Base-by-base conservation (phyloP, 441 rosid genomes). In the Flueggea neowawraea region DNA sequence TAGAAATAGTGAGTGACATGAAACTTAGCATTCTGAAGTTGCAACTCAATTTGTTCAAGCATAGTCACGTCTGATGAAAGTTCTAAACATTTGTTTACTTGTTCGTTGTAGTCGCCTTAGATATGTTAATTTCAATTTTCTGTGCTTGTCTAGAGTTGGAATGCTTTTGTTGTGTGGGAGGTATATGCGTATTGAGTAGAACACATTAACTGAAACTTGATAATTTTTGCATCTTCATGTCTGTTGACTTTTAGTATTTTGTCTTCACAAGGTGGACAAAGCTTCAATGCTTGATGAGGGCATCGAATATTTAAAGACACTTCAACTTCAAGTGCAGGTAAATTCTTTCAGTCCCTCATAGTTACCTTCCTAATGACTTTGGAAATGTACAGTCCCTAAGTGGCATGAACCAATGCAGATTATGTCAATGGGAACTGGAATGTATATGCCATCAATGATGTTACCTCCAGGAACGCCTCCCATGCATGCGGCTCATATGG, bases 241-340 rank as follows among this genome's bases (percentile, higher is more conserved):
- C 50, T 47, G 50, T 12, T 47, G 50, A 47, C 31, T 53, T 50
- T 57, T 47, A 36, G 31, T 16, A 10, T 47, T 70, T 62, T 74
- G 70, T 51, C 72, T 41, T 67, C 69, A 49, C 31, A 71, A 92
- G 98, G 97, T 85, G 78, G 90, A 89, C 63, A 86, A 84, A 70
- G 96, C 96, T 54, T 89, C 96, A 31, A 89, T 89, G 90, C 87
- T 86, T 60, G 90, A 89, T 70, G 96, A 89, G 70, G 89, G 86
- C 43, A 89, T 86, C 43, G 96, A 89, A 31, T 89, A 89, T 67
- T 65, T 89, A 43, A 89, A 84, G 77, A 88, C 84, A 56, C 96
- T 89, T 71, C 92, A 86, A 69, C 90, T 84, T 72, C 96, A 84
- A 80, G 89, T 89, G 6, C 96, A 89, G 93, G 93, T 81, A 70